phyloP scores from a whole-genome alignment of 1,284 basidiomycete species.

The Vanrija sp. region DNA sequence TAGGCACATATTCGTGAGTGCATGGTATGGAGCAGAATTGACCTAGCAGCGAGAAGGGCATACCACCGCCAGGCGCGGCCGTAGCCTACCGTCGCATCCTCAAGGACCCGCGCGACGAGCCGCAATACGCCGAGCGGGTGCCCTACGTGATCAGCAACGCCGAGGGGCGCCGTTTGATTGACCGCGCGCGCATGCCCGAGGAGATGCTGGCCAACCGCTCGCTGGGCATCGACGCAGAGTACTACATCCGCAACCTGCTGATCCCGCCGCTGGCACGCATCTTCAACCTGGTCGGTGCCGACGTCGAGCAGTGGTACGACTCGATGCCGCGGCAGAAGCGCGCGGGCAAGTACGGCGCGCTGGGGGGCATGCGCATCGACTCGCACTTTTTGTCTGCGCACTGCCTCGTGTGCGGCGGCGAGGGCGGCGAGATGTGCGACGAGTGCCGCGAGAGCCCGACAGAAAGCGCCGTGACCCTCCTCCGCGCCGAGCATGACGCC shows the following conservation, averaged over 20 bases:
- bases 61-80: slow-evolving; percentile 84
- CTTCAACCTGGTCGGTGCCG: slow-evolving; percentile 86
- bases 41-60: slow-evolving; percentile 63
- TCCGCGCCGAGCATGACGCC: slow-evolving; percentile 58
- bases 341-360: slow-evolving; percentile 20
- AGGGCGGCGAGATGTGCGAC: slow-evolving; percentile 61
- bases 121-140: slow-evolving; percentile 88
- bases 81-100: slow-evolving; percentile 74
- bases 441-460: slow-evolving; percentile 58
- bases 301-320: slow-evolving; percentile 82
- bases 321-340: slow-evolving; percentile 64
- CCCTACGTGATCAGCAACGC: slow-evolving; percentile 83
- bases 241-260: slow-evolving; percentile 84
- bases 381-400: slow-evolving; percentile 8
- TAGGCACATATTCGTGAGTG: slow-evolving; percentile 81
- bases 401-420: slow-evolving; percentile 2
- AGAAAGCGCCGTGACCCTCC: slow-evolving; percentile 60
- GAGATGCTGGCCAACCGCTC: slow-evolving; percentile 69
- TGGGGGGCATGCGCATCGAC: slow-evolving; percentile 16
- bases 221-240: slow-evolving; percentile 71
- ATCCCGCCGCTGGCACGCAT: slow-evolving; percentile 86
- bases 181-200: slow-evolving; percentile 74
- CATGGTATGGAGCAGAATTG: not conserved
- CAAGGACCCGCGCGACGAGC: slow-evolving; percentile 73
- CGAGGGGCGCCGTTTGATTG: slow-evolving; percentile 66